phyloP scores from a whole-genome alignment of 2,329 filamentous ascomycete species.

The Chaetomiaceae sp. region DNA sequence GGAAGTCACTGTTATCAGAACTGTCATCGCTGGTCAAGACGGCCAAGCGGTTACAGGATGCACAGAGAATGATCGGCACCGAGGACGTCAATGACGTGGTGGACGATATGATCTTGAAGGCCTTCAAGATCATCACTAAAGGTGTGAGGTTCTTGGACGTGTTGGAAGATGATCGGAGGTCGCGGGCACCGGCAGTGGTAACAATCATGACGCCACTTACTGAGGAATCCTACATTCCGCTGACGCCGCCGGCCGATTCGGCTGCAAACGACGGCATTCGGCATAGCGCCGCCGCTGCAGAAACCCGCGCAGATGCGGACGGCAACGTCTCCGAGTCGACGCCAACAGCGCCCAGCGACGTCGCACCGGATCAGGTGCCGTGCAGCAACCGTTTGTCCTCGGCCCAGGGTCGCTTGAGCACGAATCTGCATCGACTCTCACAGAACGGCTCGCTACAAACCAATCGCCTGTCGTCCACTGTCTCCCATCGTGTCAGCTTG shows the following conservation, averaged over 20 bases:
- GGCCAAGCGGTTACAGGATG: slow-evolving; percentile 76
- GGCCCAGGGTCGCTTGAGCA: slow-evolving; percentile 29
- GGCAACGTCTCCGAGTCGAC: slow-evolving; percentile 31
- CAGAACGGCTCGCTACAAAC: slow-evolving; percentile 32
- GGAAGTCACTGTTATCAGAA: slow-evolving; percentile 84
- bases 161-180: slow-evolving; percentile 59
- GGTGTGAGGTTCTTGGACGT: slow-evolving; percentile 86
- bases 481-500: slow-evolving; percentile 71
- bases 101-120: slow-evolving; percentile 88
- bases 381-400: slow-evolving; percentile 44
- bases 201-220: slow-evolving; percentile 55
- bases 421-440: slow-evolving; percentile 30
- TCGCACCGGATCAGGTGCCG: slow-evolving; percentile 30
- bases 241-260: slow-evolving; percentile 57
- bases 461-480: slow-evolving; percentile 41
- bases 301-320: slow-evolving; percentile 32
- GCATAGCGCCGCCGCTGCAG: slow-evolving; percentile 34
- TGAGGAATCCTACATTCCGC: slow-evolving; percentile 53
- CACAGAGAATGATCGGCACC: slow-evolving; percentile 46
- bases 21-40: slow-evolving; percentile 84
- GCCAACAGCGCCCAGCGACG: slow-evolving; percentile 33
- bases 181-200: slow-evolving; percentile 42
- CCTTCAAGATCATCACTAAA: slow-evolving; percentile 88
- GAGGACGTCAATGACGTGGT: slow-evolving; percentile 65
- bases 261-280: slow-evolving; percentile 40